Base-by-base conservation (phyloP, 345 rosid genomes). In the Bruguiera parviflora region DNA sequence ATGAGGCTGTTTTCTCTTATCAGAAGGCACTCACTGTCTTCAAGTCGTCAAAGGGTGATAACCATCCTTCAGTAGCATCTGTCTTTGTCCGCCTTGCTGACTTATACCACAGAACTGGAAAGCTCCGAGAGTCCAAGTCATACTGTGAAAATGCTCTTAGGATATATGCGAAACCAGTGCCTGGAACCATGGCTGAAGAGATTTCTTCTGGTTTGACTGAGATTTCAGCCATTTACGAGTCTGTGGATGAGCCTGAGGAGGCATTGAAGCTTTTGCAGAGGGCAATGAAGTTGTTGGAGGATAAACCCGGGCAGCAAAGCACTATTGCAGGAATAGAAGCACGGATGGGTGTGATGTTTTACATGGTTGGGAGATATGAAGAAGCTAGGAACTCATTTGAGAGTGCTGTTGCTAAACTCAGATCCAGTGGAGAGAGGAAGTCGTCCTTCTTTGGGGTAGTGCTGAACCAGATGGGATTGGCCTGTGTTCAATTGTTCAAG, bases 21-120 rank as follows among this genome's bases (percentile, higher is more conserved):
- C 99, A 95, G 83, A 95, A 95, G 87, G 99, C 98, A 61, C 94
- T 95, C 29, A 95, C 99, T 1, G 94, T 95, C 53, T 95, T 92
- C 75, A 95, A 95, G 80, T 83, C 99, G 3, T 89, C 99, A 0
- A 95, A 86, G 77, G 99, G 99, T 0, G 99, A 95, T 80, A 89
- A 82, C 84, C 99, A 95, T 78, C 98, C 96, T 22, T 79, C 87
- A 0, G 99, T 95, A 6, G 99, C 98, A 35, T 89, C 97, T 5
- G 97, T 92, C 67, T 90, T 88, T 78, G 98, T 89, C 11, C 92
- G 96, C 31, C 88, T 95, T 53, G 99, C 99, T 61, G 99, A 95
- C 77, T 86, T 95, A 46, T 95, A 95, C 81, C 93, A 95, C 67
- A 89, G 84, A 77, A 95, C 99, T 1, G 99, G 99, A 69, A 95